These are phyloP conservation scores for Chaetomium globosum DNA, from an alignment of 2,329 filamentous ascomycete genomes.

Conservation along the genomic window DNA sequence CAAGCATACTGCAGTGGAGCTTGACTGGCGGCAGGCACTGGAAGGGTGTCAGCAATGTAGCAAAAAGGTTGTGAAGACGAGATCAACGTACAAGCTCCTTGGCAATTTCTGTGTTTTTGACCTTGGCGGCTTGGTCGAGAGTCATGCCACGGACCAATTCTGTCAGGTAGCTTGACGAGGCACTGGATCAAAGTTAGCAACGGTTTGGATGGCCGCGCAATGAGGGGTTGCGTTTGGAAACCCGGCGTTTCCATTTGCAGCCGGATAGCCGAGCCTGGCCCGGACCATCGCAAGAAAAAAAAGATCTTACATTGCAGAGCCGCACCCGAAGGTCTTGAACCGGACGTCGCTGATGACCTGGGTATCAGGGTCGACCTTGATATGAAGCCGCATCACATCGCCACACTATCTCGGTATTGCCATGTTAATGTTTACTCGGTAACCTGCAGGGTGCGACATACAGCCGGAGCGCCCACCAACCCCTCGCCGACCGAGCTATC, in stretches of 20 bases:
- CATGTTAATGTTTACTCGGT: conserved; percentile 1
- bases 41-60: conserved; percentile 50
- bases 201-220: not conserved
- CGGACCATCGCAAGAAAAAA: not conserved
- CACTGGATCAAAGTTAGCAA: conserved; percentile 43
- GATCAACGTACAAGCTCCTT: conserved; percentile 74
- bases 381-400: conserved; percentile 93
- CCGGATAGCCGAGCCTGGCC: not conserved
- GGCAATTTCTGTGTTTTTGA: conserved; percentile 97
- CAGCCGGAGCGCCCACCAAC: conserved; percentile 86
- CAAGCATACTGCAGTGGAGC: conserved; percentile 92
- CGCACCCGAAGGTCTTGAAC: conserved; percentile 98
- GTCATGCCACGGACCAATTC: conserved; percentile 96
- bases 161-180: conserved; percentile 90
- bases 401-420: conserved; percentile 47
- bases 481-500: conserved; percentile 85
- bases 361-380: conserved; percentile 83
- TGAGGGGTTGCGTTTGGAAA: not conserved
- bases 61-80: conserved; percentile 79
- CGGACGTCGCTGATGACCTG: conserved; percentile 92
- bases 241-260: not conserved
- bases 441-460: conserved; percentile 50
- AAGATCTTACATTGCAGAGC: conserved; percentile 71
- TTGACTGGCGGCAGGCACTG: conserved; percentile 73
- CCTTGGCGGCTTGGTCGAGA: conserved; percentile 85